Percentiles rank a stretch among this genome's conserved stretches.
Evolutionary conservation across 1,284 basidiomycete genomes (phyloP).

Genomic region (Stygiomarasmius scandens): DNA sequence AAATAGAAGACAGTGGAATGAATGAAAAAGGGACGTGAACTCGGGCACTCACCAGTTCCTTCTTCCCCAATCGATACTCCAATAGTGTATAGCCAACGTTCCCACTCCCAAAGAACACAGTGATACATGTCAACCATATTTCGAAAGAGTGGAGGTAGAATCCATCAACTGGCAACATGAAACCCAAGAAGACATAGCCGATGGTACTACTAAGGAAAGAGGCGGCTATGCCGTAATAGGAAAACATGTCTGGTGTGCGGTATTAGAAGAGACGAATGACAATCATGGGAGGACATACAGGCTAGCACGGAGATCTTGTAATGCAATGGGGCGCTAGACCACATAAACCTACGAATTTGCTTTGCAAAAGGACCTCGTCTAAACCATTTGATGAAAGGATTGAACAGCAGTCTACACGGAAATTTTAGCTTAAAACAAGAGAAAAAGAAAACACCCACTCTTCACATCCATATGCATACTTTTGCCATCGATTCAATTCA

Average conservation of each 20-base stretch:
- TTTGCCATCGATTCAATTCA: conserved; percentile 85
- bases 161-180: conserved; percentile 66
- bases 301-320: conserved; percentile 81
- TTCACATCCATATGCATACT: conserved; percentile 34
- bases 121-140: conserved; percentile 76
- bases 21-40: conserved; percentile 28
- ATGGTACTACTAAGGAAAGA: conserved; percentile 66
- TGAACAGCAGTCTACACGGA: conserved; percentile 51
- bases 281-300: conserved; percentile 49
- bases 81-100: conserved; percentile 76
- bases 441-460: conserved; percentile 13
- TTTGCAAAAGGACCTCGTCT: conserved; percentile 70
- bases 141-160: conserved; percentile 77
- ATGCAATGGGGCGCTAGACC: conserved; percentile 76
- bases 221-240: conserved; percentile 82
- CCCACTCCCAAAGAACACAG: conserved; percentile 77
- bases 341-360: conserved; percentile 75
- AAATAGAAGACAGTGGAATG: conserved; percentile 18
- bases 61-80: conserved; percentile 76
- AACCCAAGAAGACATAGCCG: conserved; percentile 79
- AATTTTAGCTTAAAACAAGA: not conserved
- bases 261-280: not conserved
- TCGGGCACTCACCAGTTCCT: conserved; percentile 45
- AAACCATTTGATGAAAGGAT: conserved; percentile 75
- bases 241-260: conserved; percentile 71